Evolutionary conservation across 179 eudicot species (phyloP).

Genomic region (Amaranthus tricolor): DNA sequence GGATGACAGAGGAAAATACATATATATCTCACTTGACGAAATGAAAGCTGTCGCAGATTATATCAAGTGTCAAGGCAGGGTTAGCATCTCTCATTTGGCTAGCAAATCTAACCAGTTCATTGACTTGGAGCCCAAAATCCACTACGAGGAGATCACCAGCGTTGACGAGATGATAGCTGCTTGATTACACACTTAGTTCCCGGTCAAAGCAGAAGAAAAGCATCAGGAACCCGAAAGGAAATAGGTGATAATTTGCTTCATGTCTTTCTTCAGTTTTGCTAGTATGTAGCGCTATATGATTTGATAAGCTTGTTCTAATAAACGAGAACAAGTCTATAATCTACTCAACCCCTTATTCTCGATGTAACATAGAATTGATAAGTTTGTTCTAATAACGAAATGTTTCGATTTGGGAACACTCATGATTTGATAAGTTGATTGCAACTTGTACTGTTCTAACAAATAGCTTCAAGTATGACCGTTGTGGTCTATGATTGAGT

Average conservation of each 20-base stretch:
- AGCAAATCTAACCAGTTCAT: constrained; percentile 95
- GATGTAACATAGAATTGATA: constrained; percentile 17
- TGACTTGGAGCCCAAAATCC: constrained; percentile 81
- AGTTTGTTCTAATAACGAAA: constrained; percentile 6
- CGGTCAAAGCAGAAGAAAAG: background rate
- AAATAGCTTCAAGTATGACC: background rate
- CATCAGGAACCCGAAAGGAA: constrained; percentile 1
- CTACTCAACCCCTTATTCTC: background rate
- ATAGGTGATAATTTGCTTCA: constrained; percentile 10
- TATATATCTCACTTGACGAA: constrained; percentile 93
- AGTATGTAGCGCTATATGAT: background rate
- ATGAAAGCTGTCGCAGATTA: constrained; percentile 97
- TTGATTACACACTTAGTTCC: constrained; percentile 28
- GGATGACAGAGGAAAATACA: constrained; percentile 97
- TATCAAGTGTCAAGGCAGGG: constrained; percentile 84
- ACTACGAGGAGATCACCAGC: constrained; percentile 52
- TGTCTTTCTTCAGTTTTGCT: constrained; percentile 12
- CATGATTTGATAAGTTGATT: background rate
- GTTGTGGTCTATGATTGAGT: too few species aligned
- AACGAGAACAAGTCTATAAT: too few species aligned
- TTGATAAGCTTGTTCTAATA: background rate
- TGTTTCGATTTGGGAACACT: background rate
- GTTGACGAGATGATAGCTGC: constrained; percentile 58
- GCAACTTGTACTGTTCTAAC: background rate
- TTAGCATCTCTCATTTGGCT: constrained; percentile 87